phyloP scores from a whole-genome alignment of 352 stramenopile species.

The Phytophthora chlamydospora region DNA sequence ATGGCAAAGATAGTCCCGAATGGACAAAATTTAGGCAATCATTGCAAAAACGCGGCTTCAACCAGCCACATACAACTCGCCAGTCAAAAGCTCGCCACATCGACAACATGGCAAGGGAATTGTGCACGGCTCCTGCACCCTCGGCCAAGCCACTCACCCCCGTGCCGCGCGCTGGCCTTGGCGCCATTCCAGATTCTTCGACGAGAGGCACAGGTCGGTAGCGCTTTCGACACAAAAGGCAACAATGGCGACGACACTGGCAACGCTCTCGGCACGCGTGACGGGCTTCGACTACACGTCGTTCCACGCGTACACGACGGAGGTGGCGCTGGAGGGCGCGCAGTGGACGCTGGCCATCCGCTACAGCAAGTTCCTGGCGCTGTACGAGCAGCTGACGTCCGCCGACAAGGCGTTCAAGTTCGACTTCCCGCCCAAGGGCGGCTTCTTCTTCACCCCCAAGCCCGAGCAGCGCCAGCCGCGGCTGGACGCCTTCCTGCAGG shows the following conservation, averaged over 20 bases:
- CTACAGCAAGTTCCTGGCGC: constrained; percentile 67
- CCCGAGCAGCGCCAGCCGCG: constrained; percentile 56
- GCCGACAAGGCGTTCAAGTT: constrained; percentile 53
- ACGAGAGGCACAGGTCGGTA: constrained; percentile 9
- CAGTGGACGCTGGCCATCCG: constrained; percentile 52
- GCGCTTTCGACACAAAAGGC: neutral
- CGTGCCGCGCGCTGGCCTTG: neutral
- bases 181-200: constrained; percentile 41
- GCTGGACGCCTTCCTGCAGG: constrained; percentile 67
- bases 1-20: constrained; percentile 31
- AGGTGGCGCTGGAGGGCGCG: constrained; percentile 32
- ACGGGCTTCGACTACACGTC: constrained; percentile 47
- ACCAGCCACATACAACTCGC: neutral
- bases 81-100: constrained; percentile 7
- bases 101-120: constrained; percentile 14
- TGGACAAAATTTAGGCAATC: constrained; percentile 26
- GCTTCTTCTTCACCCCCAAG: constrained; percentile 65
- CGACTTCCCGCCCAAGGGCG: constrained; percentile 69
- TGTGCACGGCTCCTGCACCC: neutral
- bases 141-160: constrained; percentile 4
- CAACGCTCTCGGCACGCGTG: constrained; percentile 46
- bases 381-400: constrained; percentile 52
- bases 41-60: constrained; percentile 5
- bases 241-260: constrained; percentile 26
- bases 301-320: constrained; percentile 61